Evolutionary conservation across 2,329 filamentous ascomycete genomes (phyloP).

Genomic region (Alternaria sp.): DNA sequence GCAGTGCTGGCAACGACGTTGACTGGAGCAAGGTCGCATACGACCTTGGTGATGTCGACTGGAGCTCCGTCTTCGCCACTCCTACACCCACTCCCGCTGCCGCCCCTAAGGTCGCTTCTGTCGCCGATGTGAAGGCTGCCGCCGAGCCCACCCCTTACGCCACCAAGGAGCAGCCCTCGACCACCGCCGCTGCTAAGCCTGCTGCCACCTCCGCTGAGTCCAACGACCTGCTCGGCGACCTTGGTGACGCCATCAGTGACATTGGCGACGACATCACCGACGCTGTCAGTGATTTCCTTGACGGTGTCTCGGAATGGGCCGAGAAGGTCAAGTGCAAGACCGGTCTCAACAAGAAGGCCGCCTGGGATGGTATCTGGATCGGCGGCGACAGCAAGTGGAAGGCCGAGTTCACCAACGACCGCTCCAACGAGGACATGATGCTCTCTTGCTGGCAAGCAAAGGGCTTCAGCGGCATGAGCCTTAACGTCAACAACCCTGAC

Average conservation of each 20-base stretch:
- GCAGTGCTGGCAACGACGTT: constrained; percentile 31
- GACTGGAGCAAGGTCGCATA: constrained; percentile 43
- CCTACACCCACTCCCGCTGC: constrained; percentile 21
- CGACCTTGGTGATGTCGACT: constrained; percentile 41
- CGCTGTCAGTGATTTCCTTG: constrained; percentile 13
- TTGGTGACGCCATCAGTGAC: constrained; percentile 15
- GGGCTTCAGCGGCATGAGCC: constrained; percentile 47
- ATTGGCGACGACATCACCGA: constrained; percentile 16
- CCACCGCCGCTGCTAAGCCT: constrained; percentile 16
- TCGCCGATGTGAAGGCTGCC: constrained; percentile 24
- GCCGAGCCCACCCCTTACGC: constrained; percentile 18
- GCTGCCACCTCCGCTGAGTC: constrained; percentile 4
- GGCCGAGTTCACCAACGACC: constrained; percentile 50
- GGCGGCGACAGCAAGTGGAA: constrained; percentile 47
- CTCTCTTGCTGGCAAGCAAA: constrained; percentile 50
- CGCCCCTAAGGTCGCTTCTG: constrained; percentile 12
- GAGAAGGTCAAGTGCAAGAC: constrained; percentile 31
- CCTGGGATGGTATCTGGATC: constrained; percentile 48
- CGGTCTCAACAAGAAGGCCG: constrained; percentile 40
- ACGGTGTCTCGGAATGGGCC: constrained; percentile 33
- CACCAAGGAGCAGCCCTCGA: constrained; percentile 7
- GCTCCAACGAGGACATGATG: constrained; percentile 36
- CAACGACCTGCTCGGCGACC: constrained; percentile 5
- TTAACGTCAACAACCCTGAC: constrained; percentile 47
- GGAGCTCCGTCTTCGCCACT: constrained; percentile 30